These are phyloP conservation scores for Linum usitatissimum DNA, from an alignment of 345 rosid species.

Conservation along the genomic window DNA sequence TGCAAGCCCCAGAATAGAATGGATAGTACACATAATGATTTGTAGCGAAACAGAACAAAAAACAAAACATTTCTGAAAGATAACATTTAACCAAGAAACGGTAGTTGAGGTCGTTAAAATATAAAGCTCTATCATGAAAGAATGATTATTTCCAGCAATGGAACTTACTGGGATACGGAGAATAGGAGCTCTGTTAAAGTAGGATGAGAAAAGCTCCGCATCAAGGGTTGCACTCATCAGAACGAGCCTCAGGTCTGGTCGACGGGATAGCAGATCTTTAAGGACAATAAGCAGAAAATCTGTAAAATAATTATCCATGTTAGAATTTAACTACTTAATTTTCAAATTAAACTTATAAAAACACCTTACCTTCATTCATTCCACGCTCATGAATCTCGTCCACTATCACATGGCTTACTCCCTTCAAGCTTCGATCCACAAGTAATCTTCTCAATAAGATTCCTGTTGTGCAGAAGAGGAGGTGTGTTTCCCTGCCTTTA, in stretches of 20 bases:
- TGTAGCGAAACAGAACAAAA: no score
- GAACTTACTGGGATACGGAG: constrained; percentile 66
- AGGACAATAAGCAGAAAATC: constrained; percentile 92
- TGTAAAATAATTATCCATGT: constrained; percentile 9
- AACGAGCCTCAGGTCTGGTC: constrained; percentile 73
- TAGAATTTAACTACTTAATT: neutral
- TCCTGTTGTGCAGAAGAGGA: constrained; percentile 93
- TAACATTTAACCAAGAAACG: neutral
- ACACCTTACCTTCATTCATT: constrained; percentile 77
- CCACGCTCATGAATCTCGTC: constrained; percentile 99
- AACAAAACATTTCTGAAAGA: neutral
- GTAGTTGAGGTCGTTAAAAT: neutral
- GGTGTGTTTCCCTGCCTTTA: constrained; percentile 77
- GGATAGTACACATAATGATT: neutral
- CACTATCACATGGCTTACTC: constrained; percentile 79
- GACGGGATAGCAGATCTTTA: constrained; percentile 75
- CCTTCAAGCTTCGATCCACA: constrained; percentile 73
- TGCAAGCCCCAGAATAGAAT: neutral
- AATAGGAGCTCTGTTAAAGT: constrained; percentile 73
- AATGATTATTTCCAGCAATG: neutral
- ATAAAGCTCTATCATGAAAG: neutral
- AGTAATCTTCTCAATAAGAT: constrained; percentile 83
- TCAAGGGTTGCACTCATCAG: constrained; percentile 95
- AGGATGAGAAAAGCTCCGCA: constrained; percentile 85
- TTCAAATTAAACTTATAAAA: constrained; percentile 3